Percentiles rank a stretch among this genome's conserved stretches.
phyloP scores from a whole-genome alignment of 345 rosid genomes.

The Fremontodendron californicum region DNA sequence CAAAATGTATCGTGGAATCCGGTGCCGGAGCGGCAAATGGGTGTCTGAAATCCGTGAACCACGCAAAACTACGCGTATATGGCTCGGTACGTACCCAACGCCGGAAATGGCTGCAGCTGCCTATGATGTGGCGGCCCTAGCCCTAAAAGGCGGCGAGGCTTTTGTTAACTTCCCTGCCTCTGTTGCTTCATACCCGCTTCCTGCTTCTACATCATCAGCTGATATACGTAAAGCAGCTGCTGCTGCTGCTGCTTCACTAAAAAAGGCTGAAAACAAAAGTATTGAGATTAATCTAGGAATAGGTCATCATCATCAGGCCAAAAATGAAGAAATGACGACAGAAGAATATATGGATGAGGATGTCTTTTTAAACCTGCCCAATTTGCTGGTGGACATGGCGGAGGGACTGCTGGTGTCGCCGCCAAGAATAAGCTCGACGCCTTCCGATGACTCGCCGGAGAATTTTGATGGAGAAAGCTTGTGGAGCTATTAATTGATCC shows the following conservation, averaged over 20 bases:
- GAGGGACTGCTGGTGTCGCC: conserved; percentile 88
- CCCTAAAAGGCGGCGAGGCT: conserved; percentile 65
- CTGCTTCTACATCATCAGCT: conserved; percentile 44
- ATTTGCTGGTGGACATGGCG: conserved; percentile 81
- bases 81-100: conserved; percentile 82
- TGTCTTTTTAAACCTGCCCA: conserved; percentile 73
- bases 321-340: conserved; percentile 5
- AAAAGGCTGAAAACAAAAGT: conserved; percentile 15
- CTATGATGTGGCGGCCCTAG: conserved; percentile 78
- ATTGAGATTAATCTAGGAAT: conserved; percentile 15
- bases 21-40: conserved; percentile 81
- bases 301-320: conserved; percentile 5
- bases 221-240: conserved; percentile 74
- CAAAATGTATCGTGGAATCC: conserved; percentile 56
- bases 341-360: conserved; percentile 69
- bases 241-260: conserved; percentile 46
- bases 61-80: conserved; percentile 71
- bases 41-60: conserved; percentile 95
- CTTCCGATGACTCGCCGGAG: conserved; percentile 53
- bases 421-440: conserved; percentile 54
- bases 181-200: conserved; percentile 53
- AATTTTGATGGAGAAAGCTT: conserved; percentile 54
- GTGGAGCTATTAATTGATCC: conserved; percentile 50
- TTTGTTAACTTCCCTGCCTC: conserved; percentile 65
- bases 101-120: conserved; percentile 92